phyloP scores from a whole-genome alignment of 345 rosid species.

The Psidium friedrichsthalianum region DNA sequence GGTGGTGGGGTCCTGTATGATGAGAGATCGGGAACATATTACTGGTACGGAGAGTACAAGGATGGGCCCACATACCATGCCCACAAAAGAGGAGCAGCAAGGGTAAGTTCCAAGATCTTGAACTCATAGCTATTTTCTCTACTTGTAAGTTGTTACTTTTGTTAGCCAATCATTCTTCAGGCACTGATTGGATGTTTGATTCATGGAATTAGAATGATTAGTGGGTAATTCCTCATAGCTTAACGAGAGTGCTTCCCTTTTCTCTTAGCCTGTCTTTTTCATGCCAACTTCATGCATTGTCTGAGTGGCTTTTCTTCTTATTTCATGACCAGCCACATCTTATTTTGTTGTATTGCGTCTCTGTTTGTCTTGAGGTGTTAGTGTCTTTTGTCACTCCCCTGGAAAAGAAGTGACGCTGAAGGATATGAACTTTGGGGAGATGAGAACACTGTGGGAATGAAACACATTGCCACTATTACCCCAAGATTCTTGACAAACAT shows the following conservation, averaged over 20 bases:
- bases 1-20: slow-evolving; percentile 75
- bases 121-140: neutral
- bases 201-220: neutral
- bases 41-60: slow-evolving; percentile 94
- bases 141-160: neutral
- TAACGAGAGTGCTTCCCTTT: neutral
- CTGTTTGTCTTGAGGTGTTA: neutral
- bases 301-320: neutral
- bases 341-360: neutral
- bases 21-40: slow-evolving; percentile 45
- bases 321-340: neutral
- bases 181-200: neutral
- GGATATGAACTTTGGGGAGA: neutral
- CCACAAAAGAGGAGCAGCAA: slow-evolving; percentile 73
- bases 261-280: neutral
- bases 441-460: neutral
- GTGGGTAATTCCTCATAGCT: neutral
- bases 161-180: neutral
- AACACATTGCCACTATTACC: neutral
- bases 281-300: neutral
- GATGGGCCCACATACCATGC: slow-evolving; percentile 87
- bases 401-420: neutral
- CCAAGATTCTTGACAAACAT: neutral
- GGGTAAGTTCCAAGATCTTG: slow-evolving; percentile 41
- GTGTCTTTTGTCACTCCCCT: neutral